Evolutionary conservation across 768 basidiomycete genomes (phyloP).

Genomic region (Pleurotus pulmonarius): DNA sequence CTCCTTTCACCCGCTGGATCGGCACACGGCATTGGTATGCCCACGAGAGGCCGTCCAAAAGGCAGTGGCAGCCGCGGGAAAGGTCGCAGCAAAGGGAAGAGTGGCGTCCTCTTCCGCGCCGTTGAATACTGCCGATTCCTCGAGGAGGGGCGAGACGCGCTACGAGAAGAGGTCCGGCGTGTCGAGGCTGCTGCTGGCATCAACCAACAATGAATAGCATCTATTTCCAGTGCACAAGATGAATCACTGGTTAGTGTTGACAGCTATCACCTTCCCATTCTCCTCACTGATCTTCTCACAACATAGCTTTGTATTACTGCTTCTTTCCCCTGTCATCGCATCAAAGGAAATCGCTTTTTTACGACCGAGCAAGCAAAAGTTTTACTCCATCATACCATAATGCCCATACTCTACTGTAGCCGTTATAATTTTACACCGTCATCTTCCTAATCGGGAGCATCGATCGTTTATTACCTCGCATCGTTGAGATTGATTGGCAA

Average conservation of each 20-base stretch:
- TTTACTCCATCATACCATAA: background rate
- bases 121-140: constrained; percentile 84
- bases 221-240: background rate
- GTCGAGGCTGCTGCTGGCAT: constrained; percentile 68
- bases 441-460: background rate
- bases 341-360: background rate
- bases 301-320: background rate
- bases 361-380: background rate
- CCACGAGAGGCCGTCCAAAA: constrained; percentile 76
- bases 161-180: constrained; percentile 63
- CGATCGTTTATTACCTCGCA: background rate
- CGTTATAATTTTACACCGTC: background rate
- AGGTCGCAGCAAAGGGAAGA: constrained; percentile 80
- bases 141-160: constrained; percentile 75
- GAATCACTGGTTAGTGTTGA: background rate
- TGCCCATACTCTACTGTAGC: background rate
- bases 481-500: background rate
- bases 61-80: constrained; percentile 68
- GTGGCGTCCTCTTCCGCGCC: constrained; percentile 82
- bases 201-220: constrained; percentile 18
- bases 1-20: constrained; percentile 77
- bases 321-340: background rate
- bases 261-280: background rate
- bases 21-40: constrained; percentile 66
- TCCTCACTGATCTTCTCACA: background rate